A percentile compares a stretch with the other conserved stretches of the same genome.
Evolutionary conservation across 2,329 filamentous ascomycete genomes (phyloP).

Genomic region (Exserohilum turcica): DNA sequence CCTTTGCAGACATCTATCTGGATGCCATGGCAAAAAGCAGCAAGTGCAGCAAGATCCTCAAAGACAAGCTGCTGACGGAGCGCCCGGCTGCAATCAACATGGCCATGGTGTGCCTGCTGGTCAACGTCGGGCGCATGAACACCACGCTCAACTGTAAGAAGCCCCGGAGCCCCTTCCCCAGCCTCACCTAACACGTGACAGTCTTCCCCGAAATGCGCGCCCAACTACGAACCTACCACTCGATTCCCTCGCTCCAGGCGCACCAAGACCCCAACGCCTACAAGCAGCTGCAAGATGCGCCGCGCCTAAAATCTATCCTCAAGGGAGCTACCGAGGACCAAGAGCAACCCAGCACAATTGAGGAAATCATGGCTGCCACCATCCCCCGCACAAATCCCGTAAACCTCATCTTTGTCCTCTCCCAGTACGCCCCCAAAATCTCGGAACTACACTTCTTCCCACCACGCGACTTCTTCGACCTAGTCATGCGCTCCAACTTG

Average conservation of each 20-base stretch:
- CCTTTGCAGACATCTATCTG: conserved; percentile 95
- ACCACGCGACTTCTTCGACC: conserved; percentile 89
- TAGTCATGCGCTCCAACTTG: conserved; percentile 87
- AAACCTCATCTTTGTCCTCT: conserved; percentile 94
- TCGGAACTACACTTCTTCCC: conserved; percentile 90
- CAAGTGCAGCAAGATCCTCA: conserved; percentile 98
- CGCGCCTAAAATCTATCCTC: conserved; percentile 92
- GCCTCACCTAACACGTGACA: conserved; percentile 46
- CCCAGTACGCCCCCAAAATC: conserved; percentile 85
- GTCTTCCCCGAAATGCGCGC: conserved; percentile 99
- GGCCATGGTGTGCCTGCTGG: conserved; percentile 98
- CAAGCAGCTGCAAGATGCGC: conserved; percentile 96
- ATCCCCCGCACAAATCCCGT: conserved; percentile 92
- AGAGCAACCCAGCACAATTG: conserved; percentile 80
- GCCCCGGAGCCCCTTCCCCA: background rate
- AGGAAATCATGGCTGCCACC: conserved; percentile 73
- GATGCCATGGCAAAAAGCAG: conserved; percentile 98
- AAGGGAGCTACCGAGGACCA: conserved; percentile 95
- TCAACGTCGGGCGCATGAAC: conserved; percentile 98
- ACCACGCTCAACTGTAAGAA: conserved; percentile 91
- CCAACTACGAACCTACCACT: conserved; percentile 95
- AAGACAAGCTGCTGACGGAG: conserved; percentile 94
- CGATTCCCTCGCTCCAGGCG: conserved; percentile 93
- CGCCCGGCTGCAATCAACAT: conserved; percentile 92
- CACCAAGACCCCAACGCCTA: conserved; percentile 94